These are phyloP conservation scores for Teunomyces funiuensis DNA, from an alignment of 805 yeast genomes.

Conservation along the genomic window DNA sequence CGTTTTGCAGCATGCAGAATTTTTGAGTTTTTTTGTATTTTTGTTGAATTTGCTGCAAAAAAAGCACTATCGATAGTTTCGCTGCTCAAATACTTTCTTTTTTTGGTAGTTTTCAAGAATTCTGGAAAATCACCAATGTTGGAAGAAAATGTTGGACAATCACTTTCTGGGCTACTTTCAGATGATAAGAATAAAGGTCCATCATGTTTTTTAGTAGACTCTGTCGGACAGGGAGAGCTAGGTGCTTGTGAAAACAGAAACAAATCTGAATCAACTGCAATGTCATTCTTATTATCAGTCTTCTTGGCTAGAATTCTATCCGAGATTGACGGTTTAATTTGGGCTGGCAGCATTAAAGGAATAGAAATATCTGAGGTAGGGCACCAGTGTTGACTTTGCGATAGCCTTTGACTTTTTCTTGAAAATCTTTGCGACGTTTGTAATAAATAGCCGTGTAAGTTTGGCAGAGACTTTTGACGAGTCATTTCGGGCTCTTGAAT, in stretches of 20 bases:
- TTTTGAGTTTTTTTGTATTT: not conserved
- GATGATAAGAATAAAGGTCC: not conserved
- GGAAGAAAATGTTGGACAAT: no score
- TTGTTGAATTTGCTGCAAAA: constrained; percentile 1
- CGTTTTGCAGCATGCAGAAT: no score
- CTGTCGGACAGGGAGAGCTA: not conserved
- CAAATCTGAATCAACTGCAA: not conserved
- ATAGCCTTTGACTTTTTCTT: not conserved
- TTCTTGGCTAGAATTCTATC: no score
- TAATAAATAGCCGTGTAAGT: not conserved
- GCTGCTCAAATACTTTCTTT: not conserved
- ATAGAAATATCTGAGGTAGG: not conserved
- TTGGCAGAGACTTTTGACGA: not conserved
- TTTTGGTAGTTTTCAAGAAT: not conserved
- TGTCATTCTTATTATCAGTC: not conserved
- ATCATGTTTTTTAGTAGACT: not conserved
- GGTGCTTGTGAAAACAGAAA: not conserved
- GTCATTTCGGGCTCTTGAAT: not conserved
- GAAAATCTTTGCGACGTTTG: not conserved
- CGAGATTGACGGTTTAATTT: not conserved
- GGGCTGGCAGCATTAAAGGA: not conserved
- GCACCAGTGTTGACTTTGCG: not conserved
- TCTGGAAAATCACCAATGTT: not conserved
- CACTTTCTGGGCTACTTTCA: no score
- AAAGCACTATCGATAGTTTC: not conserved